Base-by-base conservation (phyloP, 2,329 filamentous ascomycete genomes). In the Diaporthe aspalathi region DNA sequence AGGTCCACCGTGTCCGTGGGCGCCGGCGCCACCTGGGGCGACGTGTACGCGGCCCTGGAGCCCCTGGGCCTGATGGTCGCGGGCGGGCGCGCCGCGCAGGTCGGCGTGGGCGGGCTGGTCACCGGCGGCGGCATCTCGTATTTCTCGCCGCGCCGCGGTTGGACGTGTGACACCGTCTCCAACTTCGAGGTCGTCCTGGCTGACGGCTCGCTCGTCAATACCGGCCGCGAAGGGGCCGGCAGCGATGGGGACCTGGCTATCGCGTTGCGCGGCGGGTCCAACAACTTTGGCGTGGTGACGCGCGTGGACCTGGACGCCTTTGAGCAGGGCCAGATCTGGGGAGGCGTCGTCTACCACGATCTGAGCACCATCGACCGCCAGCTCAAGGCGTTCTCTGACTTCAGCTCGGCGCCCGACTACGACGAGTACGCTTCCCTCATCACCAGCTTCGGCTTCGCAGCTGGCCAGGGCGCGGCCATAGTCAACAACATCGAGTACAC, bases 201-300 rank as follows among this genome's bases (percentile, higher is more conserved):
- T 5, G 57, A 75, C 57, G 77, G 77, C 11, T 72, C 70, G 6
- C 72, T 77, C 17, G 73, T 77, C 38, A 74, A 68, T n/a, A 76
- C 76, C 29, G 66, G 74, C 11, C 68, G 69, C 76, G 45, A 29
- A 73, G 17, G 52, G 76, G 32, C 73, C 74, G n/a, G n/a, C n/a
- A n/a, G n/a, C n/a, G n/a, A n/a, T n/a, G n/a, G n/a, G 12, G 78
- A 79, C 43, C 68, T 80, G 2, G 79, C 78, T 67, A 74, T 73
- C 11, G 78, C 76, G 2, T 70, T 81, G 72, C 68, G 76, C 73
- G 68, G 75, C 52, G 68, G 68, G 6, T 49, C 40, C 38, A 75
- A 73, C 56, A 81, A 80, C 50, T 78, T 80, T 50, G 78, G 78
- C 9, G 77, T 80, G 22, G 76, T 80, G 0, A 80, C 79, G 6